Conservation (phyloP, 139 green algal genomes). For the Coccomyxa sp. region DNA sequence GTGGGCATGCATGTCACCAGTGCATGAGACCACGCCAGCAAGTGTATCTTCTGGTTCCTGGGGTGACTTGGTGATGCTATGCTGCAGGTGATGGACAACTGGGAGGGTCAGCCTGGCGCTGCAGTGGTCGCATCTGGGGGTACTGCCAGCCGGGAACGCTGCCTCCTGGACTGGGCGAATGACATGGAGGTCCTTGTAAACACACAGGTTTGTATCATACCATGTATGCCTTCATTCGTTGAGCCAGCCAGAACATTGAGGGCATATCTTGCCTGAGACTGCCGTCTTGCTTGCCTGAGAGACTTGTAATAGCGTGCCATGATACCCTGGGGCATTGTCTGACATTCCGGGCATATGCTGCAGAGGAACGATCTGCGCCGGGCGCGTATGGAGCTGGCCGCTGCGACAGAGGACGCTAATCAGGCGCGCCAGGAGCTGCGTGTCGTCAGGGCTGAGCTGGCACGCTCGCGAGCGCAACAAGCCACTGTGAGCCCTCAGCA, state of each 20-base stretch:
- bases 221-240: neutral
- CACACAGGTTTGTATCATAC: conserved; percentile 4
- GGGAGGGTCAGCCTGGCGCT: conserved; percentile 40
- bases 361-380: conserved; percentile 41
- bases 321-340: neutral
- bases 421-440: conserved; percentile 16
- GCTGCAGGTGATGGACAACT: conserved; percentile 57
- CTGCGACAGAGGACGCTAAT: conserved; percentile 34
- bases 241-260: neutral
- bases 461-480: conserved; percentile 15
- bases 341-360: neutral
- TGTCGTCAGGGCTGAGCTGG: conserved; percentile 17
- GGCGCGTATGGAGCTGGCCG: conserved; percentile 39
- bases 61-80: conserved; percentile 5
- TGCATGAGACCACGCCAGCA: neutral
- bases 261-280: neutral
- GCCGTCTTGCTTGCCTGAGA: neutral
- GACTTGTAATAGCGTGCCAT: neutral
- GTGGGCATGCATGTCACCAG: too few relatives aligned
- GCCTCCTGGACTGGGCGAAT: conserved; percentile 39
- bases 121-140: conserved; percentile 24
- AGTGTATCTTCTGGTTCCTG: neutral
- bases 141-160: conserved; percentile 32
- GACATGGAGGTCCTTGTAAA: conserved; percentile 36
- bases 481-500: neutral